Conservation (phyloP, 2,329 filamentous ascomycete genomes). For the Aspergillus brasiliensis region DNA sequence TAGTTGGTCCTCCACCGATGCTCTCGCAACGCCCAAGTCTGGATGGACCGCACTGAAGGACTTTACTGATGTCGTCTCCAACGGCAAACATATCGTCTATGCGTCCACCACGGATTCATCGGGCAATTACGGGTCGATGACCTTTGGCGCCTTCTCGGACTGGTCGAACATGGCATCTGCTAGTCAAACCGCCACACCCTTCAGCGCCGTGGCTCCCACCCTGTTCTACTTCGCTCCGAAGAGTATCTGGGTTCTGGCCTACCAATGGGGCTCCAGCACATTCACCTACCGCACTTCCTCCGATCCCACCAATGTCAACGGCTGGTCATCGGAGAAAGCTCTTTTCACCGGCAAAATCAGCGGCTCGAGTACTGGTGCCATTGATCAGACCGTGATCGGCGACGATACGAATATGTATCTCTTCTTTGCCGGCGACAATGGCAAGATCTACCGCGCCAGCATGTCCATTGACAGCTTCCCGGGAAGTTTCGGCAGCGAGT, state of each 20-base stretch:
- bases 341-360: slow-evolving; percentile 47
- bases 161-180: too few species aligned
- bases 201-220: too few species aligned
- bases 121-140: too few species aligned
- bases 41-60: too few species aligned
- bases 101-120: too few species aligned
- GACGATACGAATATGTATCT: slow-evolving; percentile 65
- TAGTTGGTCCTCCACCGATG: too few species aligned
- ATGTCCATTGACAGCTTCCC: slow-evolving; percentile 67
- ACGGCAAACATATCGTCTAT: too few species aligned
- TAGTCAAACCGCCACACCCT: too few species aligned
- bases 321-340: slow-evolving; percentile 50
- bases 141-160: too few species aligned
- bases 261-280: slow-evolving; percentile 61
- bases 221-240: slow-evolving; percentile 64
- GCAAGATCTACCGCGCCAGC: slow-evolving; percentile 64
- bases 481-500: slow-evolving; percentile 57
- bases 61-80: too few species aligned
- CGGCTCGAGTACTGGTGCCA: slow-evolving; percentile 43
- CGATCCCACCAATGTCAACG: slow-evolving; percentile 54
- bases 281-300: slow-evolving; percentile 59
- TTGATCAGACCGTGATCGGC: slow-evolving; percentile 67
- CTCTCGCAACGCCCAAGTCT: too few species aligned
- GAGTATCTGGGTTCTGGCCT: slow-evolving; percentile 64
- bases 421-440: slow-evolving; percentile 69